Percentiles rank a stretch among this genome's conserved stretches.
phyloP scores from a whole-genome alignment of 2,329 filamentous ascomycete species.

The Verticillium longisporum region DNA sequence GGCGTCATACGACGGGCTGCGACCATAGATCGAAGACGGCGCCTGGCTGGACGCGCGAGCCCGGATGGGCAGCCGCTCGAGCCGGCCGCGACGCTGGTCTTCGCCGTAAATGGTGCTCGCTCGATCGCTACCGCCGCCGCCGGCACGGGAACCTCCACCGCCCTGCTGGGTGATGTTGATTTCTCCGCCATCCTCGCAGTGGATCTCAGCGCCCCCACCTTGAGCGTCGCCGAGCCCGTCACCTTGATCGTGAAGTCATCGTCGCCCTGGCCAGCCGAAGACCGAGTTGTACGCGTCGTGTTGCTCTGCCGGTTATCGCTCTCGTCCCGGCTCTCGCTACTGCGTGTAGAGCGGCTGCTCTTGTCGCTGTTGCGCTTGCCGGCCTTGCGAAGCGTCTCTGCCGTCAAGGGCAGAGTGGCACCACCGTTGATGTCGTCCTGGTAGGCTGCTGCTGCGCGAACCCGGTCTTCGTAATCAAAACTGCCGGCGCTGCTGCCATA shows the following conservation, averaged over 20 bases:
- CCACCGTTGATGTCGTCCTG: constrained; percentile 45
- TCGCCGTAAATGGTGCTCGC: constrained; percentile 43
- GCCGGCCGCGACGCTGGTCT: constrained; percentile 32
- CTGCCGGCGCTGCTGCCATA: constrained; percentile 27
- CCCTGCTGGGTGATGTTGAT: constrained; percentile 43
- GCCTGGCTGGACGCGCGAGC: constrained; percentile 43
- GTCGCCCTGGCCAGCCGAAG: constrained; percentile 36
- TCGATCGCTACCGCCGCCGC: constrained; percentile 41
- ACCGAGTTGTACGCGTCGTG: constrained; percentile 54
- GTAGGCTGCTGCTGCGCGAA: constrained; percentile 39
- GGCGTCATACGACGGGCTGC: constrained; percentile 12
- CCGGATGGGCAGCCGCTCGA: constrained; percentile 37
- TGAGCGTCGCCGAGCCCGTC: constrained; percentile 47
- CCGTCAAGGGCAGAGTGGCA: constrained; percentile 42
- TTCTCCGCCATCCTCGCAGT: constrained; percentile 52
- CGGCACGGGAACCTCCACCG: constrained; percentile 23
- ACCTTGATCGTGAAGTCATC: constrained; percentile 58
- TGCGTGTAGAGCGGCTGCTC: constrained; percentile 51
- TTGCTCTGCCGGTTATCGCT: constrained; percentile 57
- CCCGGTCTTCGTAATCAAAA: constrained; percentile 35
- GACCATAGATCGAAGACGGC: constrained; percentile 30
- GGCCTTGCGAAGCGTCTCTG: constrained; percentile 46
- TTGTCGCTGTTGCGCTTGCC: constrained; percentile 35
- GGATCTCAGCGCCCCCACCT: constrained; percentile 52
- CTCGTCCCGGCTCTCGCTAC: constrained; percentile 54